Evolutionary conservation across 305 asterid species (phyloP).

Genomic region (Ilex paraguariensis): DNA sequence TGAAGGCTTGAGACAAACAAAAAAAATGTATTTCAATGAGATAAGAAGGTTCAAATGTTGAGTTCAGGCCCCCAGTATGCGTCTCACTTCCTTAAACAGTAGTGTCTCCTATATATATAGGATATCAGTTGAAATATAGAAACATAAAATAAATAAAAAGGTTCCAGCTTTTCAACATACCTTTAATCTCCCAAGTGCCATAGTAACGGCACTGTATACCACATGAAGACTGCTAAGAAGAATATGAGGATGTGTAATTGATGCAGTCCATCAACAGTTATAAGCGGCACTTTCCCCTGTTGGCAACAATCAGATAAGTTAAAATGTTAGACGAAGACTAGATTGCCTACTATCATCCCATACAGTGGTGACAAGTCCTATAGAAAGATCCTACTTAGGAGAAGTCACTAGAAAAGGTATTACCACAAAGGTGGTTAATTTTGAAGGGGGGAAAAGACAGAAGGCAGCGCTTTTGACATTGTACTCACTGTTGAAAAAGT

Average conservation of each 20-base stretch:
- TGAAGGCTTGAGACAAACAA: neutral
- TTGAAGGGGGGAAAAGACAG: too few species aligned
- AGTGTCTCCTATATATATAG: slow-evolving; percentile 4
- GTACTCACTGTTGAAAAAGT: too few species aligned
- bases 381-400: too few species aligned
- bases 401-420: too few species aligned
- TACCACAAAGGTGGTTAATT: too few species aligned
- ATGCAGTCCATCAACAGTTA: slow-evolving; percentile 58
- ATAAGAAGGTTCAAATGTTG: neutral
- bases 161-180: slow-evolving; percentile 18
- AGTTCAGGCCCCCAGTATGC: neutral
- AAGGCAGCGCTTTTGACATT: too few species aligned
- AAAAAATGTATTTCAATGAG: neutral
- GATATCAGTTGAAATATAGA: neutral
- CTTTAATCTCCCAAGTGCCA: slow-evolving; percentile 71
- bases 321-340: slow-evolving; percentile 6
- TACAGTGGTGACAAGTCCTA: too few species aligned
- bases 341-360: neutral
- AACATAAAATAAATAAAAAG: neutral
- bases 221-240: slow-evolving; percentile 68
- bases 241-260: slow-evolving; percentile 69
- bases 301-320: neutral
- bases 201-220: slow-evolving; percentile 55
- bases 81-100: neutral
- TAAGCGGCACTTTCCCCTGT: slow-evolving; percentile 44